Percentiles rank a stretch among this genome's conserved stretches.
Conservation (phyloP, 352 stramenopile genomes). For the Phytophthora multivora region DNA sequence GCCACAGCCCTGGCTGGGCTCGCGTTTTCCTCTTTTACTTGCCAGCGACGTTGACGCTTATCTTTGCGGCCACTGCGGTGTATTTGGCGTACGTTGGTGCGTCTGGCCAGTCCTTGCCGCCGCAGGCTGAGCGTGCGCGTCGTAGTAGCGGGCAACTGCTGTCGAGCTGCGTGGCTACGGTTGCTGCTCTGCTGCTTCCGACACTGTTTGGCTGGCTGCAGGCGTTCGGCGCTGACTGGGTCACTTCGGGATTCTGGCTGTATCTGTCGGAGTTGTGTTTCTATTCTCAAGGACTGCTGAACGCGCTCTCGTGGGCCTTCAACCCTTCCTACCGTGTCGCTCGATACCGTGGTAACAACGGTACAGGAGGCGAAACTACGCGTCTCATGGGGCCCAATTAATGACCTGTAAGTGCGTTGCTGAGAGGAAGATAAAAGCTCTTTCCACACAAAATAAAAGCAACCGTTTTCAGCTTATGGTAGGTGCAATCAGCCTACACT, state of each 20-base stretch:
- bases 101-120: slow-evolving; percentile 22
- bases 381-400: slow-evolving; percentile 45
- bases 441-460: slow-evolving; percentile 18
- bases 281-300: slow-evolving; percentile 65
- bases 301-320: slow-evolving; percentile 65
- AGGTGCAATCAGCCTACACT: background rate
- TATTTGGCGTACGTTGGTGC: slow-evolving; percentile 27
- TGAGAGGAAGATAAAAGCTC: slow-evolving; percentile 10
- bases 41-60: slow-evolving; percentile 44
- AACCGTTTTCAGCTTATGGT: slow-evolving; percentile 15
- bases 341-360: slow-evolving; percentile 38
- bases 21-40: slow-evolving; percentile 67
- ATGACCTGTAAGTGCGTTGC: slow-evolving; percentile 1
- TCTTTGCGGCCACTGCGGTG: slow-evolving; percentile 40
- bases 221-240: slow-evolving; percentile 31
- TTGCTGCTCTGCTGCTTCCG: slow-evolving; percentile 46
- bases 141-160: slow-evolving; percentile 53
- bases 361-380: slow-evolving; percentile 19
- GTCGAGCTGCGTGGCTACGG: slow-evolving; percentile 49
- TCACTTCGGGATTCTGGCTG: slow-evolving; percentile 44
- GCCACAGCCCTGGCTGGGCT: slow-evolving; percentile 60
- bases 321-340: slow-evolving; percentile 55
- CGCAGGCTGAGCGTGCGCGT: slow-evolving; percentile 43
- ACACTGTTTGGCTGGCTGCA: slow-evolving; percentile 54
- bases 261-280: slow-evolving; percentile 71